Conservation (phyloP, 1,139 yeast genomes). For the Ogataea hybrid region DNA sequence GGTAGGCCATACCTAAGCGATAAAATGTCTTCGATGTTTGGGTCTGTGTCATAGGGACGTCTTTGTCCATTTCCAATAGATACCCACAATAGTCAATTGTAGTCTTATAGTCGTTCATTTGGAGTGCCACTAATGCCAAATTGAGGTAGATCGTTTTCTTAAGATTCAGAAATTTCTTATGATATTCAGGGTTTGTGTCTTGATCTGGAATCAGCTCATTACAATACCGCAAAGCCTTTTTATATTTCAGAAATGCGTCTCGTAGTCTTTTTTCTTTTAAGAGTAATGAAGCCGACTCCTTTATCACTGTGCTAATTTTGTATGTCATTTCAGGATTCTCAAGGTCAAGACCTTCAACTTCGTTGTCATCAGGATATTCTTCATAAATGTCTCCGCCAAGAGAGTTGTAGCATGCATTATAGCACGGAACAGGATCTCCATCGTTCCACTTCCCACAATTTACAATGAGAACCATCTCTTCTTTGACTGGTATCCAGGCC, state of each 20-base stretch:
- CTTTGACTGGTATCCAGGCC: slow-evolving; percentile 37
- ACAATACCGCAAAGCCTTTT: slow-evolving; percentile 61
- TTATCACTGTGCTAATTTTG: slow-evolving; percentile 51
- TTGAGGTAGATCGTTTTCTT: slow-evolving; percentile 65
- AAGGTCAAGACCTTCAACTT: slow-evolving; percentile 57
- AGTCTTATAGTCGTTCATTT: slow-evolving; percentile 43
- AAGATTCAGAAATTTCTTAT: slow-evolving; percentile 47
- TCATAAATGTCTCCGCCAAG: slow-evolving; percentile 71
- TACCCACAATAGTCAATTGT: slow-evolving; percentile 54
- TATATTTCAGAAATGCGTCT: slow-evolving; percentile 59
- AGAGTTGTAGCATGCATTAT: slow-evolving; percentile 56
- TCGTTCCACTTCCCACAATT: slow-evolving; percentile 69
- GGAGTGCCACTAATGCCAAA: slow-evolving; percentile 50
- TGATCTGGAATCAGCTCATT: slow-evolving; percentile 71
- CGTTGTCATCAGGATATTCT: slow-evolving; percentile 68
- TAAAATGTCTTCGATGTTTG: slow-evolving; percentile 64
- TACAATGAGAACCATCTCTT: slow-evolving; percentile 46
- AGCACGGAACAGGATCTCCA: slow-evolving; percentile 52
- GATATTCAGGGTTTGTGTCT: slow-evolving; percentile 59
- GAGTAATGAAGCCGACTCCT: slow-evolving; percentile 62
- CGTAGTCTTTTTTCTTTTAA: slow-evolving; percentile 50
- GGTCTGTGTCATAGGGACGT: slow-evolving; percentile 28
- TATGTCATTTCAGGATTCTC: slow-evolving; percentile 42
- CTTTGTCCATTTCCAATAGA: slow-evolving; percentile 48
- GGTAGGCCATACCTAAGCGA: slow-evolving; percentile 52